Conservation (phyloP, 371 early-diverging fungal species). For the Apophysomyces variabilis region DNA sequence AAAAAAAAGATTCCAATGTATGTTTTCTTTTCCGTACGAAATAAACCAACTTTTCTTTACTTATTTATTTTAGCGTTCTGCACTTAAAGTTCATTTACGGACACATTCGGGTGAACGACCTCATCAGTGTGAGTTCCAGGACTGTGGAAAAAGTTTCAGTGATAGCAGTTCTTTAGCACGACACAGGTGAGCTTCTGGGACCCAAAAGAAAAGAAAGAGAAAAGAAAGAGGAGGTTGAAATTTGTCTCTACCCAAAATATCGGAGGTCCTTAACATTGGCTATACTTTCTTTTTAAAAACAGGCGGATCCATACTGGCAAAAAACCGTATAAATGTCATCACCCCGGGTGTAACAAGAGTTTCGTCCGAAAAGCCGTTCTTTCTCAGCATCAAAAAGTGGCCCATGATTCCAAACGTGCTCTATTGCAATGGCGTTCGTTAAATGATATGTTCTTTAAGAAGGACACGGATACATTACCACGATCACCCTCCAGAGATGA, state of each 20-base stretch:
- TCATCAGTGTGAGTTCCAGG: constrained; percentile 68
- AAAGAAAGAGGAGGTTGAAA: not conserved
- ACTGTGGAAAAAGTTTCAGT: constrained; percentile 65
- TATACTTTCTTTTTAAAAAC: constrained; percentile 11
- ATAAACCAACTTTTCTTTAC: constrained; percentile 9
- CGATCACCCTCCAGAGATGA: not conserved
- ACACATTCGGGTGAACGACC: constrained; percentile 84
- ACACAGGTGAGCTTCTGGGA: constrained; percentile 28
- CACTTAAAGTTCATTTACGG: constrained; percentile 76
- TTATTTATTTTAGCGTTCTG: constrained; percentile 73
- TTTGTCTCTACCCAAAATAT: not conserved
- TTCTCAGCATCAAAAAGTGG: constrained; percentile 1
- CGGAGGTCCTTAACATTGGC: not conserved
- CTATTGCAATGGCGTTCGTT: constrained; percentile 2
- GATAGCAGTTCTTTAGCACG: constrained; percentile 48
- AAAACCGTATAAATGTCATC: constrained; percentile 63
- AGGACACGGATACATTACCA: not conserved
- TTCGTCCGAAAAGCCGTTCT: constrained; percentile 21
- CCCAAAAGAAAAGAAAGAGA: constrained; percentile 4
- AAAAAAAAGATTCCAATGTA: constrained; percentile 3
- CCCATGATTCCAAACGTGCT: constrained; percentile 4
- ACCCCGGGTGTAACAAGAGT: constrained; percentile 45
- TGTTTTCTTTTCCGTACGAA: constrained; percentile 14
- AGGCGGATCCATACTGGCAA: constrained; percentile 73
- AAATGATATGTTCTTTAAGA: constrained; percentile 2